These are phyloP conservation scores for Wickerhamomyces chaumierensis DNA, from an alignment of 805 yeast genomes.

Conservation along the genomic window DNA sequence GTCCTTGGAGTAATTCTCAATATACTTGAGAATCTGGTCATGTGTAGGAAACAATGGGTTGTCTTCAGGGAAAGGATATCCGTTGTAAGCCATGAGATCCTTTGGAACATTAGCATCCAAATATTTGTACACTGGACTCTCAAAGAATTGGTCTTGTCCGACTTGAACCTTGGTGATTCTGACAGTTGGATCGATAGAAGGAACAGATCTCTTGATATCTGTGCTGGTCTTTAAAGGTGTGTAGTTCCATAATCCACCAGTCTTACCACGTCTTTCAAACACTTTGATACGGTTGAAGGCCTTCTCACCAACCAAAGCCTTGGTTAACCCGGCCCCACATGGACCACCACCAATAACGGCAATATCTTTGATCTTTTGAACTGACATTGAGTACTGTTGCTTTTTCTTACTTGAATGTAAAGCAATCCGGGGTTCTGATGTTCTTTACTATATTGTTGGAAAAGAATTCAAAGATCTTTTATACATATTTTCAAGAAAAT, in stretches of 20 bases:
- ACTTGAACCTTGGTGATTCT: slow-evolving; percentile 10
- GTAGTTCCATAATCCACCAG: slow-evolving; percentile 80
- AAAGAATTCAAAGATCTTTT: no score
- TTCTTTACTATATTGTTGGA: no score
- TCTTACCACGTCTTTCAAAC: slow-evolving; percentile 43
- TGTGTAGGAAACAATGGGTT: slow-evolving; percentile 49
- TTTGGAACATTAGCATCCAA: slow-evolving; percentile 64
- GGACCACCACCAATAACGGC: slow-evolving; percentile 79
- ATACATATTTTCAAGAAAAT: no score
- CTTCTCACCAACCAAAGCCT: slow-evolving; percentile 46
- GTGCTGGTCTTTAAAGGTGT: slow-evolving; percentile 10
- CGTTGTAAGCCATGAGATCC: slow-evolving; percentile 55
- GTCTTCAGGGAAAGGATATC: slow-evolving; percentile 34
- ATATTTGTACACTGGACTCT: slow-evolving; percentile 48
- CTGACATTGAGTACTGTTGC: no score
- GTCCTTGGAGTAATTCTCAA: slow-evolving; percentile 40
- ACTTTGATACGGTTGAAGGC: slow-evolving; percentile 37
- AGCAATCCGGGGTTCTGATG: no score
- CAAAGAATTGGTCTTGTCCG: slow-evolving; percentile 25
- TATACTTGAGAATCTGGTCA: slow-evolving; percentile 47
- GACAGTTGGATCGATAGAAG: slow-evolving; percentile 19
- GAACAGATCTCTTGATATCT: slow-evolving; percentile 11
- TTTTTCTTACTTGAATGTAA: no score
- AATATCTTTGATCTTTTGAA: slow-evolving; percentile 20
- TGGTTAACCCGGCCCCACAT: slow-evolving; percentile 53